phyloP scores from a whole-genome alignment of 225 moss, liverwort and hornwort species.

The Sphagnum contortum region DNA sequence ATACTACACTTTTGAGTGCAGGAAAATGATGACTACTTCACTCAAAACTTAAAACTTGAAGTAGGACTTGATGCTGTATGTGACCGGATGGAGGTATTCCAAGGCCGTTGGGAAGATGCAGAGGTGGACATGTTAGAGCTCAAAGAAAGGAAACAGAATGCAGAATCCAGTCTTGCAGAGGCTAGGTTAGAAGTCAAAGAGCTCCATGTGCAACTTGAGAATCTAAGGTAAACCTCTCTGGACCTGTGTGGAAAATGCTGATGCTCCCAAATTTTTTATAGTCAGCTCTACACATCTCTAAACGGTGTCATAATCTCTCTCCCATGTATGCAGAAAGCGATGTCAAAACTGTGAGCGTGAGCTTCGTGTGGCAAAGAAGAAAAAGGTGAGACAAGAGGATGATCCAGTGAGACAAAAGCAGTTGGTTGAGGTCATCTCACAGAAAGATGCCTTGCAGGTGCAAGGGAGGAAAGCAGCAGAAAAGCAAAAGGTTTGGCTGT shows the following conservation, averaged over 20 bases:
- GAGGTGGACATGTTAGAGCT: conserved; percentile 27
- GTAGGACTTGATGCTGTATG: conserved; percentile 31
- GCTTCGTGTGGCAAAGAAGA: conserved; percentile 37
- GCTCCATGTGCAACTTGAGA: conserved; percentile 49
- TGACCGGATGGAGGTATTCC: conserved; percentile 36
- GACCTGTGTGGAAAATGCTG: neutral
- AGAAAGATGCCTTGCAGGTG: conserved; percentile 47
- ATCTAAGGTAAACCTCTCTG: conserved; percentile 27
- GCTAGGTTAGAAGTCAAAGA: conserved; percentile 45
- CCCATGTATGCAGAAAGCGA: conserved; percentile 35
- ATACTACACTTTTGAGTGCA: conserved; percentile 8
- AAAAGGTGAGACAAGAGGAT: conserved; percentile 33
- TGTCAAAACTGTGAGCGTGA: conserved; percentile 63
- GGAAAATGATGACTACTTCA: conserved; percentile 37
- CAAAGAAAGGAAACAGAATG: conserved; percentile 3
- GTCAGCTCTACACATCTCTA: neutral
- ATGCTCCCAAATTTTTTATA: neutral
- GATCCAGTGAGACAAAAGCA: conserved; percentile 30
- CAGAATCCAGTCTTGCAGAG: conserved; percentile 1
- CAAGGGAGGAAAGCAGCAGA: conserved; percentile 45
- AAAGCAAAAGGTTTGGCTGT: conserved; percentile 30
- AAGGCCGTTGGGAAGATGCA: conserved; percentile 37
- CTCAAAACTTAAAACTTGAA: conserved; percentile 53
- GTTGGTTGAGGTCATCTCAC: conserved; percentile 46
- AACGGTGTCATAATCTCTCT: neutral